Base-by-base conservation (phyloP, 768 basidiomycete species). In the Termitomyces sp. region DNA sequence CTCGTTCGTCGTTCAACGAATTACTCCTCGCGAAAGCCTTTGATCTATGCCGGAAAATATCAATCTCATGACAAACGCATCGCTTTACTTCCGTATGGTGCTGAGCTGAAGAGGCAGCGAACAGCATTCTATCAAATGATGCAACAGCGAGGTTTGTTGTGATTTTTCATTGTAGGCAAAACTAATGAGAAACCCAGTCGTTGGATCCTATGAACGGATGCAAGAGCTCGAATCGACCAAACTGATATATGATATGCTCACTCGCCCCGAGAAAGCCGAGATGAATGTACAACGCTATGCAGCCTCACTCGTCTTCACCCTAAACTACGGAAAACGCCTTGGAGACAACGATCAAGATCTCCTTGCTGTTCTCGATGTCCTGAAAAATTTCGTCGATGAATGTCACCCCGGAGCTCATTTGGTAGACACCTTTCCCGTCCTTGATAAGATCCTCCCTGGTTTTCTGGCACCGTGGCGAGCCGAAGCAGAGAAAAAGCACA, bases 371-470 rank as follows among this genome's bases (percentile, higher is more conserved):
- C 50, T 62, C 16, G 23, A 42, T 14, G 60, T 70, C 4, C 51
- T 70, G 28, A 62, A 65, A 9, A 60, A 59, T 45, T 67, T 70
- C 55, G 49, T 65, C n/a, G 30, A 48, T 14, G 65, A 68, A 44
- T 59, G 48, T 37, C 56, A 65, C 47, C 66, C 66, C 9, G 60
- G 53, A 21, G 47, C 53, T 21, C 54, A 61, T 39, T 37, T 61
- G 16, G 60, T 61, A 5, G 60, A 61, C 35, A 58, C 48, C 2
- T 58, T 61, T 34, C 60, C 60, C 7, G 27, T 61, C 12, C n/a
- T 61, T n/a, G 60, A 61, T 16, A 19, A 35, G 28, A 23, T 45
- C 42, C 57, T 61, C n/a, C 60, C 60, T 3, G 37, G 55, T 23
- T 58, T 55, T 32, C 34, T 58, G 34, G 57, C 56, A 5, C 57